Evolutionary conservation across 148 eudicot genomes (phyloP).

Genomic region (Oxyria digyna): DNA sequence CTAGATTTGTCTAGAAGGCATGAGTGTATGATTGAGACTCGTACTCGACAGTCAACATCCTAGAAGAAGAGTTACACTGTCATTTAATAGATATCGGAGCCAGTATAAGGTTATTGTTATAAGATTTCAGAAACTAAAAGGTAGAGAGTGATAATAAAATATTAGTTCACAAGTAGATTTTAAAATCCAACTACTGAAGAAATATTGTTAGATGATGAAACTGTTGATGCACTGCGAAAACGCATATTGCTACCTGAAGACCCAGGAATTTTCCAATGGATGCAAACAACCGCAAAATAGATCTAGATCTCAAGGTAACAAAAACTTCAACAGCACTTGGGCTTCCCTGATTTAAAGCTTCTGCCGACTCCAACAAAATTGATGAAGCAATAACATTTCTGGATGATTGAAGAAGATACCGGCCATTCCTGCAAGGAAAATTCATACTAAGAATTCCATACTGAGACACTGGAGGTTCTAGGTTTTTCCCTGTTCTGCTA

Average conservation of each 20-base stretch:
- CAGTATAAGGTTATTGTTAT: background rate
- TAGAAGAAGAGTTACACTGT: background rate
- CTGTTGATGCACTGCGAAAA: background rate
- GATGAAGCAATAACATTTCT: conserved; percentile 46
- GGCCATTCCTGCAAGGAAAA: conserved; percentile 57
- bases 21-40: background rate
- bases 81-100: background rate
- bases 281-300: conserved; percentile 79
- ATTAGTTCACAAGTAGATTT: background rate
- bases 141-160: background rate
- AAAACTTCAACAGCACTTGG: conserved; percentile 64
- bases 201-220: background rate
- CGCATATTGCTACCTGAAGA: conserved; percentile 51
- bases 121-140: background rate
- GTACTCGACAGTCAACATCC: background rate
- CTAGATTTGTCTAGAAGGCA: background rate
- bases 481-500: background rate
- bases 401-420: conserved; percentile 71
- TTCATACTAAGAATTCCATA: background rate
- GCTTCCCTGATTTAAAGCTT: conserved; percentile 71
- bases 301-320: conserved; percentile 61
- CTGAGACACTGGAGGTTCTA: background rate
- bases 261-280: conserved; percentile 85
- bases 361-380: conserved; percentile 71
- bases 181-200: background rate